phyloP scores from a whole-genome alignment of 2,329 filamentous ascomycete genomes.

The Domatiomyces globalis region DNA sequence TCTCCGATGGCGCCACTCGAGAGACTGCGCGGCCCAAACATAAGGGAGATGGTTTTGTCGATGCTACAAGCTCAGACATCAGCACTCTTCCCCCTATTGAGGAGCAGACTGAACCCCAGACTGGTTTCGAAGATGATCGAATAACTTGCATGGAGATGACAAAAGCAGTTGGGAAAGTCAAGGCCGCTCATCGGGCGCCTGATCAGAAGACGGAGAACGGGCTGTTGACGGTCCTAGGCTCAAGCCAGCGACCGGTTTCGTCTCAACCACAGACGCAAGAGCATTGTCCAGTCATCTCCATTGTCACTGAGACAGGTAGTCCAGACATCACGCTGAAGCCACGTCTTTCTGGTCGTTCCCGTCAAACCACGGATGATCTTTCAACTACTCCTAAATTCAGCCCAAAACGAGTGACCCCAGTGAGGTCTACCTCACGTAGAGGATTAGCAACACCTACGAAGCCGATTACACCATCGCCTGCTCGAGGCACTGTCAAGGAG shows the following conservation, averaged over 20 bases:
- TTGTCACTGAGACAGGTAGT: constrained; percentile 39
- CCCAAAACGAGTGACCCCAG: constrained; percentile 18
- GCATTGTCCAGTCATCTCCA: constrained; percentile 20
- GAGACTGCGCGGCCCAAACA: no score
- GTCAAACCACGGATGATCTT: constrained; percentile 29
- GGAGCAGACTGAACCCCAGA: constrained; percentile 25
- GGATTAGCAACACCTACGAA: constrained; percentile 21
- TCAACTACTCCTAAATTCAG: constrained; percentile 26
- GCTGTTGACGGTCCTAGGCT: constrained; percentile 48
- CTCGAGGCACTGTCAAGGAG: constrained; percentile 34
- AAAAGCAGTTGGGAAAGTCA: constrained; percentile 47
- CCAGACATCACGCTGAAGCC: constrained; percentile 41
- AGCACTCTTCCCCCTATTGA: constrained; percentile 27
- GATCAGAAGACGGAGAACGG: constrained; percentile 48
- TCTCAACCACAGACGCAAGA: not conserved
- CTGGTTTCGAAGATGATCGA: constrained; percentile 26
- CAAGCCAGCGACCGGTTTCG: constrained; percentile 9
- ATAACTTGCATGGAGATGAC: constrained; percentile 57
- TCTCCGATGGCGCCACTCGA: constrained; percentile 11
- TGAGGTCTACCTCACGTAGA: constrained; percentile 18
- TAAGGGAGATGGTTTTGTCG: no score
- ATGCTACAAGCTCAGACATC: constrained; percentile 18
- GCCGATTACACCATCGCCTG: constrained; percentile 31
- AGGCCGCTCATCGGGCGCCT: constrained; percentile 27
- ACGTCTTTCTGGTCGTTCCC: constrained; percentile 35